Conservation (phyloP, 441 rosid species). For the Corymbia citriodora region DNA sequence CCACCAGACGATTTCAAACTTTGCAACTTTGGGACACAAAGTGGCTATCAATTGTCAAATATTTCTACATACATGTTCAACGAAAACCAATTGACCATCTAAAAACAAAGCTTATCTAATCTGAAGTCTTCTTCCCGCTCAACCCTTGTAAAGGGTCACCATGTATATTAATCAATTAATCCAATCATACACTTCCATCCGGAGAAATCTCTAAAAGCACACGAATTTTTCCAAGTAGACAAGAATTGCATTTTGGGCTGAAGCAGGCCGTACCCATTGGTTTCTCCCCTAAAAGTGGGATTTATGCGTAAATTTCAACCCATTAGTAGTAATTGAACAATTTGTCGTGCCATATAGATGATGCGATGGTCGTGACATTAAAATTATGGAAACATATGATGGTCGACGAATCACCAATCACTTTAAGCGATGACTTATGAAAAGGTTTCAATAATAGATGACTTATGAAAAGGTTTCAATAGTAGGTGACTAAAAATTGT, state of each 20-base stretch:
- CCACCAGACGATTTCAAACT: background rate
- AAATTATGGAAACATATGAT: no score
- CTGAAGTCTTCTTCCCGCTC: background rate
- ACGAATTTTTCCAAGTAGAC: background rate
- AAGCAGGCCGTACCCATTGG: background rate
- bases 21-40: background rate
- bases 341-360: no score
- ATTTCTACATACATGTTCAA: background rate
- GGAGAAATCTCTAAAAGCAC: background rate
- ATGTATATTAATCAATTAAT: background rate
- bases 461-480: no score
- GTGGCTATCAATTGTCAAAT: background rate
- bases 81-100: no score
- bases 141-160: background rate
- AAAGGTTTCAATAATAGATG: no score
- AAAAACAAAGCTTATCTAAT: background rate
- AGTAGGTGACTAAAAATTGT: no score
- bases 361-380: no score
- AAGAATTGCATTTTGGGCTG: background rate
- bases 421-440: no score
- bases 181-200: background rate
- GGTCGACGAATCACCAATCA: no score
- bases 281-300: no score
- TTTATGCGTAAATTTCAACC: no score
- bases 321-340: no score